A percentile compares a stretch with the other conserved stretches of the same genome.
phyloP scores from a whole-genome alignment of 352 stramenopile genomes.

The Globisporangium apiculatum region DNA sequence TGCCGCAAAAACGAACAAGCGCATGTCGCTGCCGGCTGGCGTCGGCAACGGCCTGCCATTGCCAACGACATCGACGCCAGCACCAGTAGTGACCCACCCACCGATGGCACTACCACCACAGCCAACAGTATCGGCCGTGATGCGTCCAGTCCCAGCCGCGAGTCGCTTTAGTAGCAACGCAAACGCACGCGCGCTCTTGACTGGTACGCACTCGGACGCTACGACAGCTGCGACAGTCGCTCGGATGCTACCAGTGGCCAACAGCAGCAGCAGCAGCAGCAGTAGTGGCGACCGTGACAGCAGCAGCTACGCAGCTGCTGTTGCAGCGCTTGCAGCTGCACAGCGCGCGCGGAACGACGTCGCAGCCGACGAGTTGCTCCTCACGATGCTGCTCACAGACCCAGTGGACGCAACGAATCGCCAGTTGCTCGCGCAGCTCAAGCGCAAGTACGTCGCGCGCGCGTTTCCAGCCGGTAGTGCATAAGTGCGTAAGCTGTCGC shows the following conservation, averaged over 20 bases:
- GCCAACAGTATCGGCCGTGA: background rate
- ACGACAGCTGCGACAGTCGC: background rate
- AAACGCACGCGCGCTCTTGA: background rate
- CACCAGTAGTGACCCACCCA: background rate
- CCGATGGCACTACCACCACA: background rate
- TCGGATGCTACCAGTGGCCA: background rate
- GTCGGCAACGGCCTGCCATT: background rate
- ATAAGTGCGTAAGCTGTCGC: background rate
- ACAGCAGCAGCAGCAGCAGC: background rate
- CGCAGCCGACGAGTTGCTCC: constrained; percentile 15
- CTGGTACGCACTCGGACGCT: background rate
- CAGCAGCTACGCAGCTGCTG: constrained; percentile 5
- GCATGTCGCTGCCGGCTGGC: background rate
- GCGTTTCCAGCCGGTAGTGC: constrained; percentile 4
- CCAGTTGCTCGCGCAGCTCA: constrained; percentile 10
- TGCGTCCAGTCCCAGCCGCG: background rate
- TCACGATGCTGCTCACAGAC: constrained; percentile 15
- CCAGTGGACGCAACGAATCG: constrained; percentile 8
- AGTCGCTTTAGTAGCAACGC: background rate
- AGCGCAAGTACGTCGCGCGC: constrained; percentile 13
- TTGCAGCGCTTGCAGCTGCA: constrained; percentile 7
- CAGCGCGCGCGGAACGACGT: constrained; percentile 15
- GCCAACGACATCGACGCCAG: background rate
- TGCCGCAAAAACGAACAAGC: background rate
- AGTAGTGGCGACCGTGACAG: background rate